Conservation (phyloP, 768 basidiomycete genomes). For the Phaeotremella skinneri region DNA sequence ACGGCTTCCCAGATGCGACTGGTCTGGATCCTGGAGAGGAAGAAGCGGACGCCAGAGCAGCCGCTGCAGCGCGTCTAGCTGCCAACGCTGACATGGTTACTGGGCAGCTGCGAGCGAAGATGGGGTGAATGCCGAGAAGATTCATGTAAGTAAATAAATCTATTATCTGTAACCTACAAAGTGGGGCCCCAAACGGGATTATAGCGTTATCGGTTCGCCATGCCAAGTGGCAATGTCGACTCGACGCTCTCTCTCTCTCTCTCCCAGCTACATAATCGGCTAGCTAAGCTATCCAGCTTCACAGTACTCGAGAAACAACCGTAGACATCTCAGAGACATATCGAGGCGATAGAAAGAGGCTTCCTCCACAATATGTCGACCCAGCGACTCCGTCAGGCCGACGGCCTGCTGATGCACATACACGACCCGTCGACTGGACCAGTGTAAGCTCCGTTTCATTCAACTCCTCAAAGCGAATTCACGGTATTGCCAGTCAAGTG, state of each 20-base stretch:
- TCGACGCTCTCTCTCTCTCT: too few relatives aligned
- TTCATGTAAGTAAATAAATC: not conserved
- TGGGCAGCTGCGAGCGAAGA: too few relatives aligned
- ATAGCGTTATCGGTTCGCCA: not conserved
- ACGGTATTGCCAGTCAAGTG: not conserved
- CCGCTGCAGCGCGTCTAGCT: conserved; percentile 39
- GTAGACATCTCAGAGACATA: not conserved
- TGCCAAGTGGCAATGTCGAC: not conserved
- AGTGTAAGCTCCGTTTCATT: conserved; percentile 51
- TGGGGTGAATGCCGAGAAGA: too few relatives aligned
- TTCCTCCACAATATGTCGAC: conserved; percentile 29
- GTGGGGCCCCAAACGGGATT: not conserved
- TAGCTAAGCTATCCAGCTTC: not conserved
- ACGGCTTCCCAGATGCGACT: not conserved
- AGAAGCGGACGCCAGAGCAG: conserved; percentile 7
- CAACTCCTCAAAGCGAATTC: not conserved
- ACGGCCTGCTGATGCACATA: conserved; percentile 55
- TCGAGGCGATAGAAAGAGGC: not conserved
- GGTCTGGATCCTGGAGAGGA: not conserved
- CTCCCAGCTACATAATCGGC: not conserved
- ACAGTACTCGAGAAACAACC: not conserved
- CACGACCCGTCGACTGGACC: conserved; percentile 55
- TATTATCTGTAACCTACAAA: conserved; percentile 8
- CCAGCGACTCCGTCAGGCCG: conserved; percentile 55
- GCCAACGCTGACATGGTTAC: conserved; percentile 43